Evolutionary conservation across 768 basidiomycete species (phyloP).

Genomic region (Naganishia friedmannii): DNA sequence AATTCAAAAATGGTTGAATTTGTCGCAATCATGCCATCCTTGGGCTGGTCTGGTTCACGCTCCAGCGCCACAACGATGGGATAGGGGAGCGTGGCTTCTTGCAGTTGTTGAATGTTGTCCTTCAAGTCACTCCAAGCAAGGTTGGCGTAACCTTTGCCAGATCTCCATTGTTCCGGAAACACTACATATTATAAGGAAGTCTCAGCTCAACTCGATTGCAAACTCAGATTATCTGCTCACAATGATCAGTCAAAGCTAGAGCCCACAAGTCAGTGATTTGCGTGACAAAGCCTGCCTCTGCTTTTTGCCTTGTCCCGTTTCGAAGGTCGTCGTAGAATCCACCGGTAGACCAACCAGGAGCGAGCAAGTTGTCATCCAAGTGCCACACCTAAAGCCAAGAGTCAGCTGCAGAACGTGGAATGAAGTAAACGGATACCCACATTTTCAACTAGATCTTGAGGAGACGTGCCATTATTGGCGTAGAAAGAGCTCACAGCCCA

Average conservation of each 20-base stretch:
- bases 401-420: slow-evolving; percentile 36
- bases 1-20: slow-evolving; percentile 51
- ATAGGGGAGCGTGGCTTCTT: slow-evolving; percentile 34
- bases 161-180: too few species aligned
- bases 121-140: neutral
- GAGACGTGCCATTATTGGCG: slow-evolving; percentile 41
- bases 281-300: too few species aligned
- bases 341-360: too few species aligned
- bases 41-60: slow-evolving; percentile 43
- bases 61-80: slow-evolving; percentile 51
- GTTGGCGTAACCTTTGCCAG: too few species aligned
- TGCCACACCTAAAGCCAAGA: slow-evolving; percentile 42
- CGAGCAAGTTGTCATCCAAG: too few species aligned
- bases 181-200: too few species aligned
- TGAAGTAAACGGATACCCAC: slow-evolving; percentile 39
- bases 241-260: too few species aligned
- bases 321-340: too few species aligned
- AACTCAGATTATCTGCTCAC: too few species aligned
- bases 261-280: too few species aligned
- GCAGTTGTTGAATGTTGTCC: slow-evolving; percentile 35
- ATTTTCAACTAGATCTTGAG: slow-evolving; percentile 41
- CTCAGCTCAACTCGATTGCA: too few species aligned
- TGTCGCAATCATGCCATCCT: slow-evolving; percentile 34
- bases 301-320: too few species aligned
- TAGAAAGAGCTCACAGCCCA: slow-evolving; percentile 56